These are phyloP conservation scores for Plasmodium vinckei DNA, from an alignment of 169 alveolate species.

Conservation along the genomic window DNA sequence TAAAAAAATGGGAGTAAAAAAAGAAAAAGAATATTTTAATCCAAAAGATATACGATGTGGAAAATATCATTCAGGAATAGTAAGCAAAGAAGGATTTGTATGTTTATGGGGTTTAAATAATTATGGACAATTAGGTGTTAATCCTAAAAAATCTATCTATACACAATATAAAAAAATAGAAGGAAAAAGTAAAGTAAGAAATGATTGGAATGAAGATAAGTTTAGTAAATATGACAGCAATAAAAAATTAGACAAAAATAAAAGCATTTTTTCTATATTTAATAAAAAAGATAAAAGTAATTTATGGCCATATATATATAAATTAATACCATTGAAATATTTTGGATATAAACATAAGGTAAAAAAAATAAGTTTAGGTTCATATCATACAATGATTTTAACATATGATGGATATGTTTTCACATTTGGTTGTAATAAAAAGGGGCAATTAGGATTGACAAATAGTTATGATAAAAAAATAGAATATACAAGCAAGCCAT, in stretches of 20 bases:
- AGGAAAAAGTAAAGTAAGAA: neutral
- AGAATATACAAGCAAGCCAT: conserved; percentile 63
- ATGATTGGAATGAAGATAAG: neutral
- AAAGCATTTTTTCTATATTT: neutral
- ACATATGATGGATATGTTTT: conserved; percentile 52
- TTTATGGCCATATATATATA: conserved; percentile 48
- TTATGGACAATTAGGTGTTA: conserved; percentile 52
- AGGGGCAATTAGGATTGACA: conserved; percentile 35
- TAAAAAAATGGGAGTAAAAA: too few species aligned
- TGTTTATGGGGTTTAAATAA: conserved; percentile 63
- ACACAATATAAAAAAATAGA: conserved; percentile 27
- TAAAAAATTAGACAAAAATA: neutral
- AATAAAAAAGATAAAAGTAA: conserved; percentile 7
- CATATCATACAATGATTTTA: conserved; percentile 45
- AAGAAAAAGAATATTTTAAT: neutral
- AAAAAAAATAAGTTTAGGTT: conserved; percentile 52
- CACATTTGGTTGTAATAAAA: conserved; percentile 68
- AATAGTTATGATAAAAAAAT: conserved; percentile 34
- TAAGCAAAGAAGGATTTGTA: conserved; percentile 51
- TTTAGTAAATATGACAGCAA: neutral
- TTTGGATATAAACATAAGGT: conserved; percentile 60
- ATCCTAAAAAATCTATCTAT: conserved; percentile 37
- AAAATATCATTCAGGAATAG: conserved; percentile 57
- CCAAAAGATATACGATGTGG: conserved; percentile 49
- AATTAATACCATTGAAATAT: conserved; percentile 34